These are phyloP conservation scores for Phylloboletellus chloephorus DNA, from an alignment of 1,284 basidiomycete species.

Conservation along the genomic window DNA sequence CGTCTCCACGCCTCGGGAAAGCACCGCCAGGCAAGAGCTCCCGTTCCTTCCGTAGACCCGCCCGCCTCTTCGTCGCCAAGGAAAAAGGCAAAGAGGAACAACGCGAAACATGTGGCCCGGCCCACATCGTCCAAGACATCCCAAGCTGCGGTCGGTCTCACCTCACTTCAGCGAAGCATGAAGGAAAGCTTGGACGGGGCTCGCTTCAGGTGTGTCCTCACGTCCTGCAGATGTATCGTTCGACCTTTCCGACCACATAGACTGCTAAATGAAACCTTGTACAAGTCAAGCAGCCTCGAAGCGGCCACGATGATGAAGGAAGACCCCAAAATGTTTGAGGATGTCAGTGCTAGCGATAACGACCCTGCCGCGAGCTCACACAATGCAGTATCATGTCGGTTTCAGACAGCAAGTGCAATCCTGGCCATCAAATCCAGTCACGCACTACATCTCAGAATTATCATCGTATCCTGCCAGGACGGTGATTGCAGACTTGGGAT, in stretches of 20 bases:
- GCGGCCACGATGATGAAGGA: conserved; percentile 79
- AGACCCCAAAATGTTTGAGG: conserved; percentile 69
- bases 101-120: conserved; percentile 8
- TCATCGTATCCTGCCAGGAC: conserved; percentile 59
- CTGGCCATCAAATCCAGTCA: conserved; percentile 89
- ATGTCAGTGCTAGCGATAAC: conserved; percentile 44
- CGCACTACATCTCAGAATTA: conserved; percentile 63
- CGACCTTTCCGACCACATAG: conserved; percentile 36
- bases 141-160: conserved; percentile 41
- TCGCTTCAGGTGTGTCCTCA: conserved; percentile 62
- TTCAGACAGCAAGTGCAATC: conserved; percentile 85
- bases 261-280: conserved; percentile 84
- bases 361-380: conserved; percentile 8
- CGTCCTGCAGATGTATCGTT: conserved; percentile 4
- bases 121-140: conserved; percentile 4
- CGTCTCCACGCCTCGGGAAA: conserved; percentile 4
- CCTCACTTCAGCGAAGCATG: conserved; percentile 70
- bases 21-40: conserved; percentile 3
- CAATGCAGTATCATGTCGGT: conserved; percentile 77
- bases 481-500: conserved; percentile 90
- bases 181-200: conserved; percentile 78
- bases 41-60: conserved; percentile 1
- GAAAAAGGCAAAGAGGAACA: conserved; percentile 20
- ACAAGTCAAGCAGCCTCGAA: conserved; percentile 72
- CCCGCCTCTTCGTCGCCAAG: conserved; percentile 1